Evolutionary conservation across 140 eudicot species (phyloP).

Genomic region (Stevia rebaudiana): DNA sequence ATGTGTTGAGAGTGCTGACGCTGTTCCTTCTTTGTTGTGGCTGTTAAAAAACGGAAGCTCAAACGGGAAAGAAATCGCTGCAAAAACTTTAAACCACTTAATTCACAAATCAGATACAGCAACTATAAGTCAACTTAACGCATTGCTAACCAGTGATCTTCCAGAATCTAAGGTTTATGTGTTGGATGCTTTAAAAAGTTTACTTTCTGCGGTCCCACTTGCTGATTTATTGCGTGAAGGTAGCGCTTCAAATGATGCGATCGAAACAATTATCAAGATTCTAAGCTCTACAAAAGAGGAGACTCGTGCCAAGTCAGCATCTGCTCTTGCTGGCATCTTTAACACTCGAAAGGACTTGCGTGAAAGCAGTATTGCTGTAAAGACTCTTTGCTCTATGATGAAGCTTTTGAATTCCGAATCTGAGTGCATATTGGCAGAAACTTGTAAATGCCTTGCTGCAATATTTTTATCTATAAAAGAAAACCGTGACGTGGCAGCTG

Average conservation of each 20-base stretch:
- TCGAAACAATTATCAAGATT: slow-evolving; percentile 76
- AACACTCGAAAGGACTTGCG: slow-evolving; percentile 84
- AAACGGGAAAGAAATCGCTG: slow-evolving; percentile 92
- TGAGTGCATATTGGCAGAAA: slow-evolving; percentile 57
- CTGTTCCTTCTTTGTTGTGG: slow-evolving; percentile 95
- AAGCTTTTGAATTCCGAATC: slow-evolving; percentile 72
- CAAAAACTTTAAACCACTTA: slow-evolving; percentile 83
- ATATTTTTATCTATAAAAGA: slow-evolving; percentile 72
- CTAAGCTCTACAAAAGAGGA: slow-evolving; percentile 71
- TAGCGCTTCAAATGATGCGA: slow-evolving; percentile 94
- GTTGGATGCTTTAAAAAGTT: slow-evolving; percentile 78
- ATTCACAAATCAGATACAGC: slow-evolving; percentile 96
- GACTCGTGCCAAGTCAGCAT: slow-evolving; percentile 83
- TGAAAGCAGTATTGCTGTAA: slow-evolving; percentile 77
- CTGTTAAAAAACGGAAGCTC: slow-evolving; percentile 89
- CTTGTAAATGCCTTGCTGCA: slow-evolving; percentile 78
- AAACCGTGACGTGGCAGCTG: slow-evolving; percentile 69
- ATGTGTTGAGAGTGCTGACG: slow-evolving; percentile 99
- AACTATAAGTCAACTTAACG: slow-evolving; percentile 92
- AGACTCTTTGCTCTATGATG: slow-evolving; percentile 63
- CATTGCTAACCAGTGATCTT: slow-evolving; percentile 82
- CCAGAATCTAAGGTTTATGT: slow-evolving; percentile 95
- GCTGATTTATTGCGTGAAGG: slow-evolving; percentile 81
- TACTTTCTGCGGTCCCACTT: slow-evolving; percentile 76
- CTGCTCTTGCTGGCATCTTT: slow-evolving; percentile 87